phyloP scores from a whole-genome alignment of 176 grass and related monocot genomes.

The Carex parvula region DNA sequence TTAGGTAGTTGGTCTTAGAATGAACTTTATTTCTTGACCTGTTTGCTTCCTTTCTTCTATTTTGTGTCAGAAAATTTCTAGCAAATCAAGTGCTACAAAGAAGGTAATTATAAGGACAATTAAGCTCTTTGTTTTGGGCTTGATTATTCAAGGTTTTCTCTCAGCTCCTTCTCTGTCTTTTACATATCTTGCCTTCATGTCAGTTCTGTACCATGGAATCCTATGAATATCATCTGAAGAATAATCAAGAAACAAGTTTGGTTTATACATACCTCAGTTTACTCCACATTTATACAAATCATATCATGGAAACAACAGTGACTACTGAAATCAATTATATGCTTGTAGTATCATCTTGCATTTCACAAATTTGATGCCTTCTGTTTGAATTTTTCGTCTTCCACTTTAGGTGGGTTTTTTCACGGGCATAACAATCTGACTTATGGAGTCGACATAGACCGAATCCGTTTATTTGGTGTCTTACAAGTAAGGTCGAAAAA shows the following conservation, averaged over 20 bases:
- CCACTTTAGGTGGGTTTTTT: slow-evolving; percentile 76
- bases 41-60: neutral
- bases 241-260: neutral
- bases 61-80: slow-evolving; percentile 66
- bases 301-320: slow-evolving; percentile 7
- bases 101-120: slow-evolving; percentile 66
- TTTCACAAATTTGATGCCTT: slow-evolving; percentile 1
- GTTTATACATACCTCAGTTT: neutral
- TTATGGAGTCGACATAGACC: slow-evolving; percentile 77
- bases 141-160: slow-evolving; percentile 76
- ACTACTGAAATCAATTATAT: slow-evolving; percentile 7
- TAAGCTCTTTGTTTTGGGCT: slow-evolving; percentile 82
- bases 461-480: slow-evolving; percentile 74
- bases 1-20: neutral
- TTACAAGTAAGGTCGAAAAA: slow-evolving; percentile 53
- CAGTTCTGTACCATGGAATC: neutral
- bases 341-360: neutral
- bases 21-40: neutral
- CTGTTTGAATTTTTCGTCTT: slow-evolving; percentile 12
- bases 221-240: neutral
- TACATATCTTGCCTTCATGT: neutral
- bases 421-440: slow-evolving; percentile 75
- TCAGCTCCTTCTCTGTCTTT: neutral
- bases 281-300: neutral
- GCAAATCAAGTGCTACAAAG: slow-evolving; percentile 59